A percentile compares a stretch with the other conserved stretches of the same genome.
Conservation (phyloP, 345 rosid species). For the Corchorus capsularis region DNA sequence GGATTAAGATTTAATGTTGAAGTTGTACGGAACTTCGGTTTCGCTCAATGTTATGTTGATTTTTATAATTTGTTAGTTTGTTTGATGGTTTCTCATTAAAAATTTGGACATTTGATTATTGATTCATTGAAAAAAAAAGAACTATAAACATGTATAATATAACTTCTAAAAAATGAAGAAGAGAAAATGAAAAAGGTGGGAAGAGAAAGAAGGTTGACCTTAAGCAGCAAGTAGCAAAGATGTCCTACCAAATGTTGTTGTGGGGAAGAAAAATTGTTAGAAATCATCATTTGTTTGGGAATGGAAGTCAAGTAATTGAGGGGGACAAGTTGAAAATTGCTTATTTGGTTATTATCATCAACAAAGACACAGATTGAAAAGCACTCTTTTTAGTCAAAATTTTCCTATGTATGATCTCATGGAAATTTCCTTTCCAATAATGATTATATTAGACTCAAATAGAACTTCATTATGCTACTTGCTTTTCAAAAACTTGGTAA, state of each 20-base stretch:
- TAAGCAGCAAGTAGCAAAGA: neutral
- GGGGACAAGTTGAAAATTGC: neutral
- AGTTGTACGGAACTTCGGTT: too few species aligned
- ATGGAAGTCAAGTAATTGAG: neutral
- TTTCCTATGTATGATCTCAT: neutral
- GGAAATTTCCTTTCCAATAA: neutral
- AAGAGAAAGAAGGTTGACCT: neutral
- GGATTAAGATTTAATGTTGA: too few species aligned
- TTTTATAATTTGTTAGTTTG: too few species aligned
- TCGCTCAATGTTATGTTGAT: too few species aligned
- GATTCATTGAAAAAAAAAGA: too few species aligned
- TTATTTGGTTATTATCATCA: neutral
- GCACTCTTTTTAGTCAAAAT: neutral
- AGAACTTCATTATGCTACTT: too few species aligned
- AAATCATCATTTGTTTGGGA: neutral
- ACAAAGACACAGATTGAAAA: neutral
- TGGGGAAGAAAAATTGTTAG: neutral
- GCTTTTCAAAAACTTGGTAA: neutral
- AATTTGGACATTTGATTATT: too few species aligned
- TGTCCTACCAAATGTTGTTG: neutral
- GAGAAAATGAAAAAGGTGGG: neutral
- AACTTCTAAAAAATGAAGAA: neutral
- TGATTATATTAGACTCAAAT: neutral
- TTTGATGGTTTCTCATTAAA: too few species aligned
- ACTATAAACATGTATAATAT: too few species aligned